Evolutionary conservation across 2,329 filamentous ascomycete genomes (phyloP).

Genomic region (Neofusicoccum sp.): DNA sequence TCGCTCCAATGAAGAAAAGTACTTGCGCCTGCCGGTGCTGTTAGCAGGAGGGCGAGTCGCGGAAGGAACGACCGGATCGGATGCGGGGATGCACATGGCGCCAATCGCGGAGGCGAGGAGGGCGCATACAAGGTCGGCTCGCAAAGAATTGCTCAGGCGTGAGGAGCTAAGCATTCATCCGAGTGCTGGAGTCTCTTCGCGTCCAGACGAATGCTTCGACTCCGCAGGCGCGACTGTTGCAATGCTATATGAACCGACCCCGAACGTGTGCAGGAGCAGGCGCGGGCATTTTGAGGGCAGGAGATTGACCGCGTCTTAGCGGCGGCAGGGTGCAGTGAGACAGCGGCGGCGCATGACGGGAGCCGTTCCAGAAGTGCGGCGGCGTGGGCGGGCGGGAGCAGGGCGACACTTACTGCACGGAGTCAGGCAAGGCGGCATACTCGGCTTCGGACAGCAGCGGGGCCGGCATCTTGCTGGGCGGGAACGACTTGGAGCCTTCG

Average conservation of each 20-base stretch:
- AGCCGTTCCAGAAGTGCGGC: constrained; percentile 17
- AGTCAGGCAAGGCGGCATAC: constrained; percentile 42
- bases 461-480: constrained; percentile 14
- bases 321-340: constrained; percentile 21
- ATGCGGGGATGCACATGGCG: background rate
- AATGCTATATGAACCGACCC: no score
- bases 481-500: background rate
- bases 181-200: no score
- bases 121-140: background rate
- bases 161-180: no score
- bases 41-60: constrained; percentile 18
- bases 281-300: background rate
- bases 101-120: background rate
- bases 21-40: constrained; percentile 53
- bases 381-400: background rate
- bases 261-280: background rate
- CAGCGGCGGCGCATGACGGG: constrained; percentile 21
- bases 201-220: no score
- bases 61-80: background rate
- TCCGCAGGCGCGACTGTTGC: no score
- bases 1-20: constrained; percentile 71
- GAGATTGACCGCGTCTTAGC: background rate
- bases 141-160: no score
- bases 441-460: constrained; percentile 36
- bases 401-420: constrained; percentile 42